Percentiles rank a stretch among this genome's conserved stretches.
Evolutionary conservation across 345 rosid genomes (phyloP).

Genomic region (Lepidium africanum): DNA sequence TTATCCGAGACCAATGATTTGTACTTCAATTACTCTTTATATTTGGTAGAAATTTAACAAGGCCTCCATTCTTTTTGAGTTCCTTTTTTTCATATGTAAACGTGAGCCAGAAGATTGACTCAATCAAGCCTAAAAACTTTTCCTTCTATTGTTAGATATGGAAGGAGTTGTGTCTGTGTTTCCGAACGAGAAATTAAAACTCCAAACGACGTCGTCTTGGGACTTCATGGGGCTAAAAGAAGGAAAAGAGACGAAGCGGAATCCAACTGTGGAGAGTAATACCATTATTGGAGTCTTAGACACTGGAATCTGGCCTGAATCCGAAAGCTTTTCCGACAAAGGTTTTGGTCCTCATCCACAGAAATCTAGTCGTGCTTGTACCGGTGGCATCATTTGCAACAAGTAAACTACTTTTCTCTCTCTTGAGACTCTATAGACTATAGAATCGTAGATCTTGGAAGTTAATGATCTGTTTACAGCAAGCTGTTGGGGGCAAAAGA

Average conservation of each 20-base stretch:
- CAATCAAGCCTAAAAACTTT: neutral
- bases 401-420: constrained; percentile 24
- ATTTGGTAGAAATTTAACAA: too few species aligned
- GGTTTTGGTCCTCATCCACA: constrained; percentile 44
- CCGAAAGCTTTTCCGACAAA: constrained; percentile 34
- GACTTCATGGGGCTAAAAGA: constrained; percentile 39
- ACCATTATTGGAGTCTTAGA: constrained; percentile 34
- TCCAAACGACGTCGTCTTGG: constrained; percentile 51
- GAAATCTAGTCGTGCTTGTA: constrained; percentile 42
- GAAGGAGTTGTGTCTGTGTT: constrained; percentile 42
- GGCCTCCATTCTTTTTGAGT: too few species aligned
- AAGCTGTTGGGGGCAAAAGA: constrained; percentile 26
- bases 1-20: too few species aligned
- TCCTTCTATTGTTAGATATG: constrained; percentile 14
- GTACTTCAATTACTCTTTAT: too few species aligned
- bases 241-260: neutral
- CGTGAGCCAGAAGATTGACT: neutral
- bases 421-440: too few species aligned
- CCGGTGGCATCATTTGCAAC: constrained; percentile 37
- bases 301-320: constrained; percentile 42
- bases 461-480: constrained; percentile 7
- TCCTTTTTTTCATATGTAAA: neutral
- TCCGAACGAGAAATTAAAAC: constrained; percentile 29
- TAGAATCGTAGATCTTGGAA: neutral
- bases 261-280: constrained; percentile 17